Conservation (phyloP, 306 rosid genomes). For the Boehmeria nivea region DNA sequence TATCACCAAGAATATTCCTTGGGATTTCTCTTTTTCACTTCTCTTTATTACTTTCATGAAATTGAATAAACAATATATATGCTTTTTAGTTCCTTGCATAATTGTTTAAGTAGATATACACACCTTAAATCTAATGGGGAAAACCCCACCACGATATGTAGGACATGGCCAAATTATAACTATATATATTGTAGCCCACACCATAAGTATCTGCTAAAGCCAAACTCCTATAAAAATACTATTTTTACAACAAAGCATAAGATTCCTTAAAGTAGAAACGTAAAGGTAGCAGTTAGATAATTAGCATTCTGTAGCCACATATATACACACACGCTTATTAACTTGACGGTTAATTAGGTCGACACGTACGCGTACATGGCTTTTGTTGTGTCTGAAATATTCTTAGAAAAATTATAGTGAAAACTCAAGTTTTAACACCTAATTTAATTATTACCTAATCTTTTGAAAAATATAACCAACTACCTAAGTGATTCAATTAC, state of each 20-base stretch:
- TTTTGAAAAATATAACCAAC: too few relatives aligned
- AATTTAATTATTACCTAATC: too few relatives aligned
- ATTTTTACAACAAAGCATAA: slow-evolving; percentile 6
- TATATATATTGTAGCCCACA: not conserved
- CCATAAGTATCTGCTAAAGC: not conserved
- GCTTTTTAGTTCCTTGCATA: not conserved
- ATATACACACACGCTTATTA: not conserved
- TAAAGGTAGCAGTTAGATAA: not conserved
- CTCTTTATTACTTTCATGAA: not conserved
- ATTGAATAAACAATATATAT: not conserved
- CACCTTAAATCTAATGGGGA: not conserved
- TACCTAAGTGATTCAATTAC: too few relatives aligned
- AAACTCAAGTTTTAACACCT: not conserved
- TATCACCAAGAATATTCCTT: slow-evolving; percentile 1
- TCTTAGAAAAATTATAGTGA: not conserved
- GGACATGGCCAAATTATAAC: slow-evolving; percentile 1
- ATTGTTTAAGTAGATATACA: too few relatives aligned
- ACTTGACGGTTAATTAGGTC: not conserved
- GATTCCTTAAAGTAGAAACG: slow-evolving; percentile 4
- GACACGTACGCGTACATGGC: not conserved
- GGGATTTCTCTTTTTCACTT: not conserved
- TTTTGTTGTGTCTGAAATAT: not conserved
- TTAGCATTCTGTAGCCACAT: too few relatives aligned
- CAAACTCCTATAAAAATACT: not conserved
- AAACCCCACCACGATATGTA: slow-evolving; percentile 1